These are phyloP conservation scores for Colletotrichum orchidophilum DNA, from an alignment of 2,329 filamentous ascomycete species.

Conservation along the genomic window DNA sequence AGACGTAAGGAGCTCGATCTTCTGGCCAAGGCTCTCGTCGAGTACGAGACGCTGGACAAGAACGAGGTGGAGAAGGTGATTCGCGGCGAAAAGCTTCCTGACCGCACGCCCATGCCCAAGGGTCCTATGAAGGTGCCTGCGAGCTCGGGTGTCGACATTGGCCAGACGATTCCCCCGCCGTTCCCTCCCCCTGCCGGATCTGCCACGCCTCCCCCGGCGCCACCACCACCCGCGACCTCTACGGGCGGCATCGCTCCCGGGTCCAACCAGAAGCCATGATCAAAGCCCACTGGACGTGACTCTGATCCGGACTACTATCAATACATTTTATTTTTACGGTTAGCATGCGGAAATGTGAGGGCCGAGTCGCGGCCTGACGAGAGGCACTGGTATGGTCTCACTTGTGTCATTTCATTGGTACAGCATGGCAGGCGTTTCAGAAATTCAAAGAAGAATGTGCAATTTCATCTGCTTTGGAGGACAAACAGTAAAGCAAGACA, in stretches of 20 bases:
- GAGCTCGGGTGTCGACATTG: slow-evolving; percentile 8
- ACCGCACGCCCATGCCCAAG: slow-evolving; percentile 73
- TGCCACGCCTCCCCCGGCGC: slow-evolving; percentile 20
- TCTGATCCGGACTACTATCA: not conserved
- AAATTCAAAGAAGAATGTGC: slow-evolving; percentile 17
- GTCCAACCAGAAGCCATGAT: slow-evolving; percentile 24
- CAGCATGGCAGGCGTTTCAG: slow-evolving; percentile 34
- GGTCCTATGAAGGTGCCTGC: slow-evolving; percentile 50
- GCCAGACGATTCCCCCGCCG: slow-evolving; percentile 20
- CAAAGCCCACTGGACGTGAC: not conserved
- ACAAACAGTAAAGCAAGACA: not conserved
- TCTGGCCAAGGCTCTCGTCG: slow-evolving; percentile 86
- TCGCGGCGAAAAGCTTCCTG: slow-evolving; percentile 81
- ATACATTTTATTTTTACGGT: not conserved
- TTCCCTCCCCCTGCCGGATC: slow-evolving; percentile 20
- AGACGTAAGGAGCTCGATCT: slow-evolving; percentile 88
- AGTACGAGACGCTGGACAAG: slow-evolving; percentile 92
- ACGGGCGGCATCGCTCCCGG: slow-evolving; percentile 9
- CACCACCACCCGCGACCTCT: slow-evolving; percentile 27
- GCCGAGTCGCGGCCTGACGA: slow-evolving; percentile 9
- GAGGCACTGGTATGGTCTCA: slow-evolving; percentile 12
- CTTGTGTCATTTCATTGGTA: slow-evolving; percentile 30
- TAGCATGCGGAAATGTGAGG: slow-evolving; percentile 13
- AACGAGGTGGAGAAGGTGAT: slow-evolving; percentile 93
- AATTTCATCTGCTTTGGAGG: slow-evolving; percentile 9